Conservation (phyloP, 1,284 basidiomycete species). For the Papiliotrema nemorosa region DNA sequence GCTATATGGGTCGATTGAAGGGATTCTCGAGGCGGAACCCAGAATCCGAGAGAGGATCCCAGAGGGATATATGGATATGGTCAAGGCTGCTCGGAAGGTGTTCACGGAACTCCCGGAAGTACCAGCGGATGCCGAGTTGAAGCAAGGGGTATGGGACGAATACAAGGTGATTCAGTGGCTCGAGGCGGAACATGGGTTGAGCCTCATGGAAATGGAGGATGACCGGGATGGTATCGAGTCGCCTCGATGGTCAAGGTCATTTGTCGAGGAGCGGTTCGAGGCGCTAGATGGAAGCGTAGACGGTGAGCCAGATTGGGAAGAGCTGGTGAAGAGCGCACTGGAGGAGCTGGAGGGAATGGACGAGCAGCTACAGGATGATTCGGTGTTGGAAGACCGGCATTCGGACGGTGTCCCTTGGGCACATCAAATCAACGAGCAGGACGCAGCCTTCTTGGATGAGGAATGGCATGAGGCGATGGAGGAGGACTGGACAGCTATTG, state of each 20-base stretch:
- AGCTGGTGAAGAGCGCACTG: background rate
- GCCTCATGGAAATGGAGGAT: constrained; percentile 1
- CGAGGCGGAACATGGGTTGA: constrained; percentile 32
- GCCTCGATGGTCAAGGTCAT: background rate
- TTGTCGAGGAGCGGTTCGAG: background rate
- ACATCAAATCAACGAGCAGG: background rate
- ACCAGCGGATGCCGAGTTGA: constrained; percentile 12
- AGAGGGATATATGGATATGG: constrained; percentile 35
- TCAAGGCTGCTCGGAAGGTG: constrained; percentile 39
- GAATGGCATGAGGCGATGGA: background rate
- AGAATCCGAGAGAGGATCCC: constrained; percentile 17
- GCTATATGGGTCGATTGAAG: constrained; percentile 68
- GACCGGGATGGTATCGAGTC: background rate
- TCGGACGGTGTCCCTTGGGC: background rate
- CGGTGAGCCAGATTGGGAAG: background rate
- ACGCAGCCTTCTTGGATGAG: background rate
- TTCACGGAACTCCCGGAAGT: constrained; percentile 42
- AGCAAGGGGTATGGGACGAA: constrained; percentile 17
- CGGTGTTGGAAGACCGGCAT: background rate
- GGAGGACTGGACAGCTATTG: background rate
- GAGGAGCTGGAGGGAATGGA: background rate
- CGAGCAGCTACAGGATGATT: background rate
- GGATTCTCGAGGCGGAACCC: constrained; percentile 55
- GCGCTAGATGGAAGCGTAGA: background rate
- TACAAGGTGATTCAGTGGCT: constrained; percentile 29